Base-by-base conservation (phyloP, 2,329 filamentous ascomycete genomes). In the Berkeleyomyces rouxiae region DNA sequence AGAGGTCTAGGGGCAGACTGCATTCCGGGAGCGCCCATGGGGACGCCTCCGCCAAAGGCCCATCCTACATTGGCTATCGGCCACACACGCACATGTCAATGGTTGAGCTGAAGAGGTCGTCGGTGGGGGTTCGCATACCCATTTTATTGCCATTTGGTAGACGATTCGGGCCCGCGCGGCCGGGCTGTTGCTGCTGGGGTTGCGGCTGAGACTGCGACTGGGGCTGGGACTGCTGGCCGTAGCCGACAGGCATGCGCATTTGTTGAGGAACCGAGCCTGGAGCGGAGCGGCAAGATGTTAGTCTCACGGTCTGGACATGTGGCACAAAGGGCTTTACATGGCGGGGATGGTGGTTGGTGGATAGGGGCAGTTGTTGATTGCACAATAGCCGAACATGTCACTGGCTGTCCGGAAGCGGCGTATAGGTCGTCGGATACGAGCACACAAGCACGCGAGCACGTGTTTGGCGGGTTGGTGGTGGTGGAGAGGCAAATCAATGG, bases 111-210 rank as follows among this genome's bases (percentile, higher is more conserved):
- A 7, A 49, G n/a, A 49, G 51, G 10, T 39, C 5, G 51, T 13
- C 23, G 23, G 23, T 23, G 23, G 23, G 23, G 42, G 33, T 33
- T 58, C 42, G 44, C 66, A 71, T 78, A 85, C 83, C 80, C 77
- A 84, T 73, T 72, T 86, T 86, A 62, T 82, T 63, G 37, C 65
- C 82, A 68, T 83, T 84, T 64, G 82, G 82, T 78, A 86, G 75
- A 70, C 83, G 78, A 71, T 72, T 81, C 61, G 82, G 77, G 49
- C 79, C 78, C 66, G 76, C 74, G 70, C 83, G 78, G 62, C 75
- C 79, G 11, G 68, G 70, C 66, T 74, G 74, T 66, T 83, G 82
- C 64, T 77, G 77, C 71, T 82, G 81, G 71, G 81, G 82, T 55
- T 55, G 51, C 51, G 31, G 49, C 49, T 53, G 49, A 13, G 51